Base-by-base conservation (phyloP, 768 basidiomycete genomes). In the Tulasnella calospora region DNA sequence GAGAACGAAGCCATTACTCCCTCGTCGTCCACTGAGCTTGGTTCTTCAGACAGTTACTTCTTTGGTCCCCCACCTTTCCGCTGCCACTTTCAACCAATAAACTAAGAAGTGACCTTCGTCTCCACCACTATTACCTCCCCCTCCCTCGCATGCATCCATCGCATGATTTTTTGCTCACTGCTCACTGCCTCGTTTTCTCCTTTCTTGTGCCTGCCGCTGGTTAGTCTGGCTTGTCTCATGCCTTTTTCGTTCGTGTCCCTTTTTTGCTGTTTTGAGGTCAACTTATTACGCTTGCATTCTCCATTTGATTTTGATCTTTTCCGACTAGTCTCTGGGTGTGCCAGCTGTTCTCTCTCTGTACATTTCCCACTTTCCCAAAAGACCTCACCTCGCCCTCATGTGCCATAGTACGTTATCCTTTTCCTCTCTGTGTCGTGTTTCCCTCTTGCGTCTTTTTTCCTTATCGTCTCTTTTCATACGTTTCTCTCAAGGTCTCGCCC, bases 1-100 rank as follows among this genome's bases (percentile, higher is more conserved):
- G 44, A 55, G 35, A 30, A 41, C 46, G 77, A 78, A 35, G 77
- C 44, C 33, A 33, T 33, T 15, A 78, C 77, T 35, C 77, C 77
- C 27, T 46, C 69, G 9, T 40, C 77, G 23, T 71, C 69, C 19
- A 78, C 77, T n/a, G 77, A 78, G 55, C 36, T 78, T 33, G 23
- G 41, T 51, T 35, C 57, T 27, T 76, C 75, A 12, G 33, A 76
- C 75, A 61, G 35, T 40, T 40, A 78, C 70, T 70, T 70, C 77
- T 78, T 71, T 40, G 46, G 70, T 27, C 69, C 71, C 17, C 38
- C 21, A 35, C 76, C 67, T n/a, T 44, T 35, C 38, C 36, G 36
- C 51, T 38, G 57, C 35, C 76, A 38, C 74, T 30, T 30, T 75
- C 74, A 38, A 61, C 75, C 51, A n/a, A 55, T 47, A 55, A 44